phyloP scores from a whole-genome alignment of 2,329 filamentous ascomycete species.

The Dothistroma septosporum region DNA sequence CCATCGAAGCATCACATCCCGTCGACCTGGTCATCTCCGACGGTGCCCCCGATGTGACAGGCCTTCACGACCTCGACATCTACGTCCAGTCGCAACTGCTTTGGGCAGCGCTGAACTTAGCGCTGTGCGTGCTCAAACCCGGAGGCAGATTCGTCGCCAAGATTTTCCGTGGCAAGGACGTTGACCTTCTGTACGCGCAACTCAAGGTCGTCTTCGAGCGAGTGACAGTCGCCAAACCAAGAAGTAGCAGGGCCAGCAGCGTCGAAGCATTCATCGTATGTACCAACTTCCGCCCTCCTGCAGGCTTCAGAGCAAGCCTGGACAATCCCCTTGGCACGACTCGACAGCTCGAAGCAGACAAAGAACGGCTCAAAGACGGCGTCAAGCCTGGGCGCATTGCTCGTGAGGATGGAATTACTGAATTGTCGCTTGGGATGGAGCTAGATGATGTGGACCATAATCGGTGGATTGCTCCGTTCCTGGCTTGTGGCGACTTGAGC shows the following conservation, averaged over 20 bases:
- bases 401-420: slow-evolving; percentile 46
- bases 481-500: slow-evolving; percentile 94
- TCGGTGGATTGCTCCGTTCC: slow-evolving; percentile 88
- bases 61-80: slow-evolving; percentile 93
- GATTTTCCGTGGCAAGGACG: slow-evolving; percentile 90
- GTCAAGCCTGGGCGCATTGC: slow-evolving; percentile 30
- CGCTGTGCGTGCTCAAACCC: slow-evolving; percentile 84
- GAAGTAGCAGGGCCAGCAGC: slow-evolving; percentile 91
- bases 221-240: slow-evolving; percentile 87
- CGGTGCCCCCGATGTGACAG: slow-evolving; percentile 93
- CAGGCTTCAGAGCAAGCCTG: slow-evolving; percentile 69
- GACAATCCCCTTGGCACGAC: slow-evolving; percentile 66
- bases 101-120: slow-evolving; percentile 88
- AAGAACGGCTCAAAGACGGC: slow-evolving; percentile 10
- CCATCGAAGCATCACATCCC: slow-evolving; percentile 58
- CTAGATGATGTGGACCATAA: slow-evolving; percentile 44
- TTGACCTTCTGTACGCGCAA: slow-evolving; percentile 93
- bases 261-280: slow-evolving; percentile 97
- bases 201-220: slow-evolving; percentile 84
- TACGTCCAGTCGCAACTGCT: slow-evolving; percentile 96
- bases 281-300: slow-evolving; percentile 77
- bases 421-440: slow-evolving; percentile 43
- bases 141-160: slow-evolving; percentile 97
- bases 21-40: slow-evolving; percentile 95
- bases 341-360: slow-evolving; percentile 8